phyloP scores from a whole-genome alignment of 805 yeast species.

The Metschnikowia noctiluminum region DNA sequence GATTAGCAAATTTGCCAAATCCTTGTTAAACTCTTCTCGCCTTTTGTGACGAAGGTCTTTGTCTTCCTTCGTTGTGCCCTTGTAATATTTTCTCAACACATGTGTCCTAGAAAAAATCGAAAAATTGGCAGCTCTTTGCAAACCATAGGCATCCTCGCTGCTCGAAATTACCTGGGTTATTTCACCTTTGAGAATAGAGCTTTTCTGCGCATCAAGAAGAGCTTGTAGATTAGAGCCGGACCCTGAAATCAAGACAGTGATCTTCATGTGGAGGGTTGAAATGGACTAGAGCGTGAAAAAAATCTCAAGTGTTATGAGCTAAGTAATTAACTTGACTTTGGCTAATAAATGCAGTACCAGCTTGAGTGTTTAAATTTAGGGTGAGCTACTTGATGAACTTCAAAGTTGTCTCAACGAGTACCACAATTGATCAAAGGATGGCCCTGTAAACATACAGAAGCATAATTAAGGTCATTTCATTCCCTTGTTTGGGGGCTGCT shows the following conservation, averaged over 20 bases:
- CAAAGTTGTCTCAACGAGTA: neutral
- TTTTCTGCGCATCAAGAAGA: conserved; percentile 66
- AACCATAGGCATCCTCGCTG: conserved; percentile 80
- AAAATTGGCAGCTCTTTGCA: conserved; percentile 70
- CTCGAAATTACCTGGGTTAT: conserved; percentile 85
- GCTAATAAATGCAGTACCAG: conserved; percentile 7
- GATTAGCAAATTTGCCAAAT: conserved; percentile 67
- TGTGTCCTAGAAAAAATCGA: conserved; percentile 72
- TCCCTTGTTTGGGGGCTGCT: no score
- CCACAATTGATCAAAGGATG: no score
- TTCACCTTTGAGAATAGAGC: conserved; percentile 43
- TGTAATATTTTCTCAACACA: conserved; percentile 67
- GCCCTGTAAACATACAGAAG: no score
- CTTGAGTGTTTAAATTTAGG: neutral
- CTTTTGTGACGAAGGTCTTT: conserved; percentile 54
- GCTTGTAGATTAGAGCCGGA: conserved; percentile 97
- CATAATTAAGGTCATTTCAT: neutral
- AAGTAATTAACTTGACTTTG: conserved; percentile 1
- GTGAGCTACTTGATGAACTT: neutral
- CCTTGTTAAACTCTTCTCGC: conserved; percentile 70
- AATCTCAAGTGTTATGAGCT: neutral
- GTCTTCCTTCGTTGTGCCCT: conserved; percentile 69
- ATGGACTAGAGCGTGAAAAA: neutral
- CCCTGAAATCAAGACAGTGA: conserved; percentile 87
- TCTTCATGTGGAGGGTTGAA: conserved; percentile 19